These are phyloP conservation scores for Tripterygium wilfordii DNA, from an alignment of 177 flowering plant species.

Conservation along the genomic window DNA sequence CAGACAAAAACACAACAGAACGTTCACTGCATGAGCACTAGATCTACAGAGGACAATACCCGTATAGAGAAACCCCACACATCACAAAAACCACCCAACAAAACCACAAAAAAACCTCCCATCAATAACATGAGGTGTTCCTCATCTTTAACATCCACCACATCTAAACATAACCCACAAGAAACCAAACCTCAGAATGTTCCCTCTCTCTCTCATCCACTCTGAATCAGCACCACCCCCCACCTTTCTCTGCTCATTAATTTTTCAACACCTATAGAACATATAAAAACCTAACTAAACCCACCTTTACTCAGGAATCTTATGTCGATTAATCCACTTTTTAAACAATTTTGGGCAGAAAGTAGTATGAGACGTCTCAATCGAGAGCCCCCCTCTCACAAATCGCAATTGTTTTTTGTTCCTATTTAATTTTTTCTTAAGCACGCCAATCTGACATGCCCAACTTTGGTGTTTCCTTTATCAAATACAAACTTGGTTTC, in stretches of 20 bases:
- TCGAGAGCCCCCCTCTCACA: too few species aligned
- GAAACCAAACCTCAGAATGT: constrained; percentile 55
- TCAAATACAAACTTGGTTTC: neutral
- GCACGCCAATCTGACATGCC: constrained; percentile 52
- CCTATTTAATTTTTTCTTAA: too few species aligned
- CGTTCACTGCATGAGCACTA: constrained; percentile 13
- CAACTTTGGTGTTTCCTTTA: constrained; percentile 31
- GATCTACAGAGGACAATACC: constrained; percentile 5
- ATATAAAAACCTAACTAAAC: too few species aligned
- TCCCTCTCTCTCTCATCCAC: constrained; percentile 24
- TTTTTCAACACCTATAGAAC: neutral
- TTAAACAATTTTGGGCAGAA: too few species aligned
- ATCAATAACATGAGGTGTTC: constrained; percentile 41
- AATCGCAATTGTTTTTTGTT: too few species aligned
- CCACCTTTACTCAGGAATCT: too few species aligned
- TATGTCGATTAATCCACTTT: too few species aligned
- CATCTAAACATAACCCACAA: constrained; percentile 32
- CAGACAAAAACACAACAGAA: constrained; percentile 2
- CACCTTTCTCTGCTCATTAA: constrained; percentile 6
- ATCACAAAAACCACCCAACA: constrained; percentile 10
- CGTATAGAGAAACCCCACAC: constrained; percentile 5
- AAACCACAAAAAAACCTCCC: constrained; percentile 11
- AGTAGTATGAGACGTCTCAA: too few species aligned
- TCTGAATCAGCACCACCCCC: constrained; percentile 44
- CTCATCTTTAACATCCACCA: constrained; percentile 47